Evolutionary conservation across 2,329 filamentous ascomycete genomes (phyloP).

Genomic region (Mycogone perniciosa): DNA sequence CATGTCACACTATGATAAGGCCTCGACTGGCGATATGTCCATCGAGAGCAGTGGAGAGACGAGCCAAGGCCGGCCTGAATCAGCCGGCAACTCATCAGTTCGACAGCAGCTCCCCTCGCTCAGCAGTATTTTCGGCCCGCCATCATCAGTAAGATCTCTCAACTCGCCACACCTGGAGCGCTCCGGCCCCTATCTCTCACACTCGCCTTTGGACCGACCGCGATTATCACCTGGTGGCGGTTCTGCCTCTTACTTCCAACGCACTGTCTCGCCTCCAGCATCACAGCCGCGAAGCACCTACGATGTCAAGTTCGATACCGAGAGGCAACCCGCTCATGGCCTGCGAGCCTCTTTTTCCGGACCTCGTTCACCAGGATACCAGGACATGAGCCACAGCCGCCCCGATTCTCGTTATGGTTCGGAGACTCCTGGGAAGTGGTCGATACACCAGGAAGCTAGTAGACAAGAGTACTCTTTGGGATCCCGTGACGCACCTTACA

Average conservation of each 20-base stretch:
- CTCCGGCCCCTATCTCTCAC: slow-evolving; percentile 34
- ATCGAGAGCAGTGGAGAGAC: slow-evolving; percentile 33
- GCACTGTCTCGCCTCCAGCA: slow-evolving; percentile 28
- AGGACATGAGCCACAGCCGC: slow-evolving; percentile 30
- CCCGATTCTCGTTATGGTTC: slow-evolving; percentile 31
- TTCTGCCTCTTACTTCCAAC: slow-evolving; percentile 42
- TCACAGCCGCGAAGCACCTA: slow-evolving; percentile 41
- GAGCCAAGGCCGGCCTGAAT: slow-evolving; percentile 30
- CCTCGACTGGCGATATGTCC: slow-evolving; percentile 38
- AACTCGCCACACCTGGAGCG: slow-evolving; percentile 43
- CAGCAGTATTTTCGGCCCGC: slow-evolving; percentile 50
- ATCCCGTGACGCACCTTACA: slow-evolving; percentile 32
- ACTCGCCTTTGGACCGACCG: slow-evolving; percentile 44
- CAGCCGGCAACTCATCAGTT: slow-evolving; percentile 21
- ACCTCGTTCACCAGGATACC: slow-evolving; percentile 38
- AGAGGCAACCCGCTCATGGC: slow-evolving; percentile 29
- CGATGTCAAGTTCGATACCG: slow-evolving; percentile 39
- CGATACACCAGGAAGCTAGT: slow-evolving; percentile 33
- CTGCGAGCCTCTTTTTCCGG: slow-evolving; percentile 33
- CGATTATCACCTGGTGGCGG: slow-evolving; percentile 32
- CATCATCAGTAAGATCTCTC: slow-evolving; percentile 36
- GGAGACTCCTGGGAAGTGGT: slow-evolving; percentile 32
- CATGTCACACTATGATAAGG: slow-evolving; percentile 53
- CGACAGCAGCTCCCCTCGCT: slow-evolving; percentile 49
- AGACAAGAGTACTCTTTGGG: slow-evolving; percentile 42